Percentiles rank a stretch among this genome's conserved stretches.
These are phyloP conservation scores for Lenzites betulinus DNA, from an alignment of 768 basidiomycete species.

Conservation along the genomic window DNA sequence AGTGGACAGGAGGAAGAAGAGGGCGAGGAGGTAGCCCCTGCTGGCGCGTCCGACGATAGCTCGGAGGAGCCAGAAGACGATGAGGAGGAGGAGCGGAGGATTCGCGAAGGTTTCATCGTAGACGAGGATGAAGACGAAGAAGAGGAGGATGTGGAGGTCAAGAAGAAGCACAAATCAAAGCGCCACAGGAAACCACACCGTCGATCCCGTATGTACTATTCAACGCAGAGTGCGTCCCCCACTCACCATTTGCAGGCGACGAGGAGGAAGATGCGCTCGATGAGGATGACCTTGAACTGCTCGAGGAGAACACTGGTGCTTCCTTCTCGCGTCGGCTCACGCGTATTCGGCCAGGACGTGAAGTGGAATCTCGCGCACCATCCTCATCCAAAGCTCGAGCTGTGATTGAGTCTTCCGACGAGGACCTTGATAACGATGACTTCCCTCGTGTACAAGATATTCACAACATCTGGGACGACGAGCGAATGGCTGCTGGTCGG, in stretches of 20 bases:
- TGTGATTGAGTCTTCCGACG: conserved; percentile 73
- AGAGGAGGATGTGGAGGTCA: conserved; percentile 57
- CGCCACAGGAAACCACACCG: conserved; percentile 63
- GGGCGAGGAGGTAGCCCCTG: conserved; percentile 53
- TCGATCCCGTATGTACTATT: conserved; percentile 49
- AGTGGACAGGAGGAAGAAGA: conserved; percentile 46
- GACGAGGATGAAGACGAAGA: conserved; percentile 89
- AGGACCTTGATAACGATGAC: conserved; percentile 65
- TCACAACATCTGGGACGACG: conserved; percentile 86
- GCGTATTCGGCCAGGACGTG: conserved; percentile 71
- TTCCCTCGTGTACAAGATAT: conserved; percentile 58
- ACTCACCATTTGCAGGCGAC: conserved; percentile 36
- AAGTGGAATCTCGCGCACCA: conserved; percentile 65
- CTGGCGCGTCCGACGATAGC: conserved; percentile 72
- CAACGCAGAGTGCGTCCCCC: conserved; percentile 5
- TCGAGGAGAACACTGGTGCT: conserved; percentile 84
- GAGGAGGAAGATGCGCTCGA: conserved; percentile 70
- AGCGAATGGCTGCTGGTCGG: conserved; percentile 45
- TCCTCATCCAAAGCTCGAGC: conserved; percentile 61
- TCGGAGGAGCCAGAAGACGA: conserved; percentile 92
- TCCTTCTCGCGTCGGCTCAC: conserved; percentile 66
- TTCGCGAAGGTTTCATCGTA: conserved; percentile 91
- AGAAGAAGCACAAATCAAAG: conserved; percentile 65
- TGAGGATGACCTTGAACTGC: conserved; percentile 83
- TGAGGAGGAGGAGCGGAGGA: conserved; percentile 78